phyloP scores from a whole-genome alignment of 352 stramenopile species.

The Globisporangium recalcitrans region DNA sequence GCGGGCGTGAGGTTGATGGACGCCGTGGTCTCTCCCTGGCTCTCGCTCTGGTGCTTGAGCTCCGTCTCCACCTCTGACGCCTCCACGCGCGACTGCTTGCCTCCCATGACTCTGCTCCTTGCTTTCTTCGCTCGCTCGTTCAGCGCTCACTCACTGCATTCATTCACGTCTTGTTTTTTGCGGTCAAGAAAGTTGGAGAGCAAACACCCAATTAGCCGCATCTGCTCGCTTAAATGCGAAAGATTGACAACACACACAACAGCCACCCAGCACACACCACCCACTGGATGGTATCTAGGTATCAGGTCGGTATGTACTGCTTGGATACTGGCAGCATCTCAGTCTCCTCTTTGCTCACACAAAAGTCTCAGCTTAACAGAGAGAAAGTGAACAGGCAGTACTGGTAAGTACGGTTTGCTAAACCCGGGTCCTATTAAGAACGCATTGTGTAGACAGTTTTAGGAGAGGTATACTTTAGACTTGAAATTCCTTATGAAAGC shows the following conservation, averaged over 20 bases:
- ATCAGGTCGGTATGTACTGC: no score
- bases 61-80: conserved; percentile 50
- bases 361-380: no score
- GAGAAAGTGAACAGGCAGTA: no score
- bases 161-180: conserved; percentile 13
- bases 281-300: no score
- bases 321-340: no score
- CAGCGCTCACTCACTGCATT: neutral
- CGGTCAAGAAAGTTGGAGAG: conserved; percentile 4
- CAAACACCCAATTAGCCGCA: neutral
- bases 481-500: no score
- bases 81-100: conserved; percentile 74
- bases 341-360: no score
- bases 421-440: no score
- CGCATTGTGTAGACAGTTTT: no score
- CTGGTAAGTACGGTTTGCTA: no score
- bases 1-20: conserved; percentile 66
- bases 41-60: conserved; percentile 35
- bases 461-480: no score
- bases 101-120: conserved; percentile 45
- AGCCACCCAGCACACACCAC: no score
- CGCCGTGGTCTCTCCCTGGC: conserved; percentile 39
- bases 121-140: neutral
- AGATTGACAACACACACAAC: neutral
- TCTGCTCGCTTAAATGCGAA: neutral